Conservation (phyloP, 225 moss, liverwort and hornwort species). For the Antitrichia curtipendula region DNA sequence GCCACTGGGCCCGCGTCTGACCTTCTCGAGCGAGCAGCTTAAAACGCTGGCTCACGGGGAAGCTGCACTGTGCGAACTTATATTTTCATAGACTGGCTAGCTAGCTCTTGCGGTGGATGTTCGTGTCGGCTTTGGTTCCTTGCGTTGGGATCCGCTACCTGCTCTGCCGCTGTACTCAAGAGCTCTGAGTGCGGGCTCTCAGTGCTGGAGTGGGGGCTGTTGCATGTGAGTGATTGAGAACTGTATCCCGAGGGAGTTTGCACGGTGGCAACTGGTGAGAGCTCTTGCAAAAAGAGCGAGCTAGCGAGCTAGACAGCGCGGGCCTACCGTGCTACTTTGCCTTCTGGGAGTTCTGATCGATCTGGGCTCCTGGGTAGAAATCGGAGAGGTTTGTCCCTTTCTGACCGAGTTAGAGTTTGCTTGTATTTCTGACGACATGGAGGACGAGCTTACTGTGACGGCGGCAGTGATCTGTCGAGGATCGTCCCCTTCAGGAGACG, state of each 20-base stretch:
- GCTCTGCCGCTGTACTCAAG: neutral
- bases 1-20: neutral
- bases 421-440: neutral
- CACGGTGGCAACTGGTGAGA: neutral
- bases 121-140: neutral
- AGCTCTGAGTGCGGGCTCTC: neutral
- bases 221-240: neutral
- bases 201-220: neutral
- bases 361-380: neutral
- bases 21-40: neutral
- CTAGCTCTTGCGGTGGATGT: neutral
- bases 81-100: neutral
- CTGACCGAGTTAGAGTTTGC: neutral
- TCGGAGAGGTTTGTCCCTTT: neutral
- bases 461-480: neutral
- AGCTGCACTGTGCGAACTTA: neutral
- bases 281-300: neutral
- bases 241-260: neutral
- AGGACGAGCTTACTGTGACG: neutral
- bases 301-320: neutral
- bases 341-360: neutral
- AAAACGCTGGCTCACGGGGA: neutral
- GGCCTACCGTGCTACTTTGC: neutral
- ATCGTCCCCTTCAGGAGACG: neutral
- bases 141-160: neutral